Evolutionary conservation across 306 rosid species (phyloP).

Genomic region (Carpinus fangiana): DNA sequence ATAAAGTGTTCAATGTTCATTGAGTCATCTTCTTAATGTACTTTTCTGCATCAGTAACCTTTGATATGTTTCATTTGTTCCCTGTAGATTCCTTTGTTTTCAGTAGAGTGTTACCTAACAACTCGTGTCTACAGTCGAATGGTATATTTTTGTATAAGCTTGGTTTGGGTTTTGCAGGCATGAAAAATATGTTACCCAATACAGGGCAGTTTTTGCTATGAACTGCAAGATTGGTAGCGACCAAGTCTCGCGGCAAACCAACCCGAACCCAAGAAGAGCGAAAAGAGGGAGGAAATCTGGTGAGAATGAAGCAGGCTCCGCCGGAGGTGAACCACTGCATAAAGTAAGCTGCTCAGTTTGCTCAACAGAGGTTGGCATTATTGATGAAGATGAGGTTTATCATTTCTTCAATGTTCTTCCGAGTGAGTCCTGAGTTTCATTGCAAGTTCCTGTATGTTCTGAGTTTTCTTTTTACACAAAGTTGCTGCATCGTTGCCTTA

Average conservation of each 20-base stretch:
- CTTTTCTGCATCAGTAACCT: background rate
- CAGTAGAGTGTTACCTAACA: background rate
- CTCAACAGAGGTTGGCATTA: slow-evolving; percentile 68
- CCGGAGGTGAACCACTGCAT: slow-evolving; percentile 44
- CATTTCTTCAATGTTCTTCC: slow-evolving; percentile 76
- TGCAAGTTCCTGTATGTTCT: background rate
- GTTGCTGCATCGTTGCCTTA: background rate
- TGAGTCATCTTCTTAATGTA: background rate
- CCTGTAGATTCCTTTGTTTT: background rate
- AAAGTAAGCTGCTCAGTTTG: slow-evolving; percentile 69
- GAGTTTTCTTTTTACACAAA: background rate
- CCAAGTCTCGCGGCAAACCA: slow-evolving; percentile 26
- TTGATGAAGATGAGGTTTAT: slow-evolving; percentile 65
- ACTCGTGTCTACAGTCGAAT: background rate
- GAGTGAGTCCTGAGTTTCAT: slow-evolving; percentile 38
- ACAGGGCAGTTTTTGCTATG: slow-evolving; percentile 67
- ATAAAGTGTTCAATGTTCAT: background rate
- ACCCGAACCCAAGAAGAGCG: slow-evolving; percentile 34
- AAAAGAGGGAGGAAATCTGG: slow-evolving; percentile 38
- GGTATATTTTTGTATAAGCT: background rate
- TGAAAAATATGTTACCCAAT: slow-evolving; percentile 71
- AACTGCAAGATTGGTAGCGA: slow-evolving; percentile 62
- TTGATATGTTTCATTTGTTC: background rate
- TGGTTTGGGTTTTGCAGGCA: slow-evolving; percentile 56
- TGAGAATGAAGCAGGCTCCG: slow-evolving; percentile 32